These are phyloP conservation scores for Hypholoma sublateritium DNA, from an alignment of 768 basidiomycete species.

Conservation along the genomic window DNA sequence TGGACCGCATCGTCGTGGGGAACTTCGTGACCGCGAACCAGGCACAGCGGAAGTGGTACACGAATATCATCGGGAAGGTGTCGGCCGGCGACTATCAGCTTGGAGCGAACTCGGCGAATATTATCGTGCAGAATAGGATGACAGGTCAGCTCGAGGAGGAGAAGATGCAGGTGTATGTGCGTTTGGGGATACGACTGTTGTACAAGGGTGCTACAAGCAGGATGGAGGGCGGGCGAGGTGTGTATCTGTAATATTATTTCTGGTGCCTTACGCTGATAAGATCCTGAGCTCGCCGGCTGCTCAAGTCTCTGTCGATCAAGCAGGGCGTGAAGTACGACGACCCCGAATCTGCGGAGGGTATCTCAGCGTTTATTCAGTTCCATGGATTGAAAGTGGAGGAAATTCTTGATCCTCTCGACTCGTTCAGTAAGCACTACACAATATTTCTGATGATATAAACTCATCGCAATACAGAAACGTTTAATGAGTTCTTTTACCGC, in stretches of 20 bases:
- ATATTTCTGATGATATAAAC: background rate
- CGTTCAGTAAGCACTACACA: constrained; percentile 65
- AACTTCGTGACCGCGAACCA: constrained; percentile 94
- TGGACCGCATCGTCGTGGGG: constrained; percentile 87
- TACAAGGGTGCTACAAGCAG: constrained; percentile 89
- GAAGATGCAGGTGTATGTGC: constrained; percentile 94
- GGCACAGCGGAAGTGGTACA: constrained; percentile 97
- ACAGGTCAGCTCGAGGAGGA: constrained; percentile 95
- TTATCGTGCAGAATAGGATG: constrained; percentile 92
- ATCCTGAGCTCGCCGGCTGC: constrained; percentile 64
- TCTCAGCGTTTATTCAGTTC: constrained; percentile 86
- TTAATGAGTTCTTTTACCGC: constrained; percentile 35
- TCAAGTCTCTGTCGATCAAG: constrained; percentile 90
- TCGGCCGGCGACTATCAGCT: constrained; percentile 85
- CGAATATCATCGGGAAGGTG: constrained; percentile 84
- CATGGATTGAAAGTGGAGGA: constrained; percentile 83
- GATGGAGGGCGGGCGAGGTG: constrained; percentile 89
- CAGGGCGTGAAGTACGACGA: constrained; percentile 93
- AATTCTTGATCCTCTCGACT: constrained; percentile 77
- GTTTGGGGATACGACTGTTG: constrained; percentile 87
- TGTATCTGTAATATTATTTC: constrained; percentile 16
- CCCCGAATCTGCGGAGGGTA: constrained; percentile 81
- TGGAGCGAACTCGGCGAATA: constrained; percentile 97
- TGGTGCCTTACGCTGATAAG: background rate
- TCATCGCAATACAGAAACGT: background rate